Conservation (phyloP, 768 basidiomycete species). For the Amanita thiersii region DNA sequence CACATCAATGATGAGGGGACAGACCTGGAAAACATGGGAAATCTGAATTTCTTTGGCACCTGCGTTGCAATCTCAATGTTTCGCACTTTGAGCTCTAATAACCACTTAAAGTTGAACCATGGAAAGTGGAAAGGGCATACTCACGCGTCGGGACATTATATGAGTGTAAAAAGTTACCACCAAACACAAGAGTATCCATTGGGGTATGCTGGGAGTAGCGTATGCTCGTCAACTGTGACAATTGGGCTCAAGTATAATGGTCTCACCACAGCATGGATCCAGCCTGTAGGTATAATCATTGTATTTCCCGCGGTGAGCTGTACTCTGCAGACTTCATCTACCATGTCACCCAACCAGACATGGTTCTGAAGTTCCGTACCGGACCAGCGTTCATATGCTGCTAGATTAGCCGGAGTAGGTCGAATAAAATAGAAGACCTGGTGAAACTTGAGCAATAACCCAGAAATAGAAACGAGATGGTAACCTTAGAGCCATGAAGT, state of each 20-base stretch:
- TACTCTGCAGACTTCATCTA: conserved; percentile 85
- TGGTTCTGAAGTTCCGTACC: conserved; percentile 84
- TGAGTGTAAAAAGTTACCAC: conserved; percentile 95
- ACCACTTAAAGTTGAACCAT: conserved; percentile 1
- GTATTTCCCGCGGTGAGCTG: conserved; percentile 72
- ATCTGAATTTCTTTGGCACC: conserved; percentile 89
- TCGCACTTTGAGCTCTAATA: conserved; percentile 74
- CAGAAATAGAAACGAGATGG: conserved; percentile 10
- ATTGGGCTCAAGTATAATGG: conserved; percentile 10
- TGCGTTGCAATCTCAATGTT: conserved; percentile 90
- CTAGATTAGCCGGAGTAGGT: conserved; percentile 78
- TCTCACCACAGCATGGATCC: conserved; percentile 95
- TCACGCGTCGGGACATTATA: conserved; percentile 81
- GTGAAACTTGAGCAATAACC: conserved; percentile 4
- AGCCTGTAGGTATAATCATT: conserved; percentile 93
- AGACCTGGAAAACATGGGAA: conserved; percentile 74
- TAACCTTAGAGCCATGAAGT: conserved; percentile 74
- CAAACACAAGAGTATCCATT: conserved; percentile 87
- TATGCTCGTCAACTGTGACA: neutral
- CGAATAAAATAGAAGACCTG: conserved; percentile 94
- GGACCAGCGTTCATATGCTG: conserved; percentile 91
- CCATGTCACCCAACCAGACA: conserved; percentile 89
- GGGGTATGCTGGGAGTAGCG: conserved; percentile 75
- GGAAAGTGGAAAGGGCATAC: conserved; percentile 19
- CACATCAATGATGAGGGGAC: conserved; percentile 12